Evolutionary conservation across 108 stramenopile species (phyloP).

Genomic region (Asterionellopsis glacialis): DNA sequence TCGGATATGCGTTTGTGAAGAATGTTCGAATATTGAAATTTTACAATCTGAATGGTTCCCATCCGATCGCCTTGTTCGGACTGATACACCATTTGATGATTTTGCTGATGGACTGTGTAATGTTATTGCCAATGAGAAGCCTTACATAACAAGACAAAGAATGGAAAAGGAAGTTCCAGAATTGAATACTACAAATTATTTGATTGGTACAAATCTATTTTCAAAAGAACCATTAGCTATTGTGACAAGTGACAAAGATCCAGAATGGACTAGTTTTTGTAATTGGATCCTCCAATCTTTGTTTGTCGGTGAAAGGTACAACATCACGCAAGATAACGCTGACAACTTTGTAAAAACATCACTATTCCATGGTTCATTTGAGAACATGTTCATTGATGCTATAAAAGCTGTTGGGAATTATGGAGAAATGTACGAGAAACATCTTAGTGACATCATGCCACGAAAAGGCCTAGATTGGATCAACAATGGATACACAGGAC

Average conservation of each 20-base stretch:
- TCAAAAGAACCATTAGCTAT: constrained; percentile 24
- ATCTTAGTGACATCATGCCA: constrained; percentile 12
- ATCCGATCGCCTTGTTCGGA: neutral
- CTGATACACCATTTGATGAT: neutral
- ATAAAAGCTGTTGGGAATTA: constrained; percentile 50
- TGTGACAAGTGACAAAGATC: constrained; percentile 16
- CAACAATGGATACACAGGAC: constrained; percentile 38
- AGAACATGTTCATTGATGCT: constrained; percentile 22
- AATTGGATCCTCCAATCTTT: constrained; percentile 44
- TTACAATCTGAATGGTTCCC: neutral
- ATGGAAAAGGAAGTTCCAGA: neutral
- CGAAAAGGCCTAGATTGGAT: constrained; percentile 25
- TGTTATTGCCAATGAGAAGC: constrained; percentile 9
- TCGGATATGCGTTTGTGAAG: constrained; percentile 13
- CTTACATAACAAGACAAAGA: neutral
- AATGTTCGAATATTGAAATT: constrained; percentile 7
- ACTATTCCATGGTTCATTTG: constrained; percentile 12
- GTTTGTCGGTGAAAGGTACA: constrained; percentile 35
- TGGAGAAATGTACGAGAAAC: constrained; percentile 24
- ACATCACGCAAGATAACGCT: constrained; percentile 3
- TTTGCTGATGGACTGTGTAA: constrained; percentile 10
- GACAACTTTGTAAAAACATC: constrained; percentile 9
- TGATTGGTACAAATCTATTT: constrained; percentile 3
- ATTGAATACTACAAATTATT: constrained; percentile 5
- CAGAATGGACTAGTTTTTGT: constrained; percentile 30